Evolutionary conservation across 768 basidiomycete species (phyloP).

Genomic region (Xerocomus brunneocitrinus): DNA sequence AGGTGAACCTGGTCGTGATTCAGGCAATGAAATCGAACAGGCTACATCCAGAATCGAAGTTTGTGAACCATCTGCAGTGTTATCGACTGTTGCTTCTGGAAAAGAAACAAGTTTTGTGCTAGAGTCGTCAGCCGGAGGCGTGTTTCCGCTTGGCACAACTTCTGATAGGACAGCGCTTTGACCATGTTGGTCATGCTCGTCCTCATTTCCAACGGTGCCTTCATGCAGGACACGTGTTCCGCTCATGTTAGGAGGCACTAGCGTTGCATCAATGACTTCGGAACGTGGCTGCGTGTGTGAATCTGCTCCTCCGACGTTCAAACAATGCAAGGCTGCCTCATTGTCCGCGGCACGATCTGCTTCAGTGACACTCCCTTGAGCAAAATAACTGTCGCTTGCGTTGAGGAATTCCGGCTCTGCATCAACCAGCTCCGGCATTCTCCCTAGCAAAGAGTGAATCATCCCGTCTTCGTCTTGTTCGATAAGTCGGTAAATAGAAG

Average conservation of each 20-base stretch:
- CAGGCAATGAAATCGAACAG: conserved; percentile 16
- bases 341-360: neutral
- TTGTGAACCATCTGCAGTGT: no score
- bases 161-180: neutral
- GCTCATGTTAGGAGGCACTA: neutral
- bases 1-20: conserved; percentile 19
- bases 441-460: conserved; percentile 69
- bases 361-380: neutral
- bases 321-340: neutral
- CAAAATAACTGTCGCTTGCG: neutral
- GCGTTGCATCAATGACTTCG: neutral
- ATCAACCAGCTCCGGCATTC: conserved; percentile 50
- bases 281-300: neutral
- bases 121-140: neutral
- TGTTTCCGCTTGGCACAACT: neutral
- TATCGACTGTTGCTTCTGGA: neutral
- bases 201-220: neutral
- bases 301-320: neutral
- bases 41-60: conserved; percentile 10
- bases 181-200: neutral
- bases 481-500: conserved; percentile 56
- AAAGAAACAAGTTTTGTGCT: neutral
- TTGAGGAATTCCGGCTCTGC: conserved; percentile 2
- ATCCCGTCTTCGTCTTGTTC: conserved; percentile 76
- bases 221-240: neutral